phyloP scores from a whole-genome alignment of 805 yeast genomes.

The Tetrapisispora namnaoensis region DNA sequence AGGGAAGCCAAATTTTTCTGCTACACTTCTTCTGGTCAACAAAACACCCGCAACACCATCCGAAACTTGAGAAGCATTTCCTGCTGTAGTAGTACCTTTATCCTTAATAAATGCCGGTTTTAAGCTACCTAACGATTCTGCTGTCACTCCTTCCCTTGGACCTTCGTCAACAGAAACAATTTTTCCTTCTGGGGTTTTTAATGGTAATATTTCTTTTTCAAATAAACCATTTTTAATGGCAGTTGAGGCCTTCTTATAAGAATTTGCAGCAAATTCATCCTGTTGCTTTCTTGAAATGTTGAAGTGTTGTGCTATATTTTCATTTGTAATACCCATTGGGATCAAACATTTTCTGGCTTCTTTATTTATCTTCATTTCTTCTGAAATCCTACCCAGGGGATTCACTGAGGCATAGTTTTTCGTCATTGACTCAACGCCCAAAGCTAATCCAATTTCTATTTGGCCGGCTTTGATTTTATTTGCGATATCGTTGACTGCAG shows the following conservation, averaged over 20 bases:
- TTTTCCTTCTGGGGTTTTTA: slow-evolving; percentile 42
- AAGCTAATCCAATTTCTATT: slow-evolving; percentile 83
- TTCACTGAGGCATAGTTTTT: slow-evolving; percentile 66
- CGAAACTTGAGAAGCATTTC: slow-evolving; percentile 91
- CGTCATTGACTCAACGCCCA: slow-evolving; percentile 95
- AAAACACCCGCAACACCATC: slow-evolving; percentile 94
- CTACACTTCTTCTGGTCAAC: slow-evolving; percentile 76
- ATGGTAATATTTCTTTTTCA: slow-evolving; percentile 81
- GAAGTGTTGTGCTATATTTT: slow-evolving; percentile 70
- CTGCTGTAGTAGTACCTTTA: slow-evolving; percentile 81
- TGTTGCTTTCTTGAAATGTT: slow-evolving; percentile 59
- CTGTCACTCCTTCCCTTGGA: slow-evolving; percentile 78
- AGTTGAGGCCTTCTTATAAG: slow-evolving; percentile 73
- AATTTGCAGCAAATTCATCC: slow-evolving; percentile 81
- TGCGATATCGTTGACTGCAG: slow-evolving; percentile 84
- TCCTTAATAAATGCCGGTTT: slow-evolving; percentile 79
- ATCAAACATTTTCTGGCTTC: slow-evolving; percentile 68
- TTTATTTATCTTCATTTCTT: slow-evolving; percentile 33
- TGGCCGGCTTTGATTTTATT: slow-evolving; percentile 81
- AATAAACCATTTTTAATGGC: slow-evolving; percentile 69
- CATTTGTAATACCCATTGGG: slow-evolving; percentile 96
- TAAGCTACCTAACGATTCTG: slow-evolving; percentile 60
- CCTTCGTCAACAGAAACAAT: slow-evolving; percentile 72
- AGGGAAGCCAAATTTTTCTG: slow-evolving; percentile 60
- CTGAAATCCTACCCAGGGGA: slow-evolving; percentile 54